A percentile compares a stretch with the other conserved stretches of the same genome.
These are phyloP conservation scores for Leccinum griseonigrum DNA, from an alignment of 1,284 basidiomycete species.

Conservation along the genomic window DNA sequence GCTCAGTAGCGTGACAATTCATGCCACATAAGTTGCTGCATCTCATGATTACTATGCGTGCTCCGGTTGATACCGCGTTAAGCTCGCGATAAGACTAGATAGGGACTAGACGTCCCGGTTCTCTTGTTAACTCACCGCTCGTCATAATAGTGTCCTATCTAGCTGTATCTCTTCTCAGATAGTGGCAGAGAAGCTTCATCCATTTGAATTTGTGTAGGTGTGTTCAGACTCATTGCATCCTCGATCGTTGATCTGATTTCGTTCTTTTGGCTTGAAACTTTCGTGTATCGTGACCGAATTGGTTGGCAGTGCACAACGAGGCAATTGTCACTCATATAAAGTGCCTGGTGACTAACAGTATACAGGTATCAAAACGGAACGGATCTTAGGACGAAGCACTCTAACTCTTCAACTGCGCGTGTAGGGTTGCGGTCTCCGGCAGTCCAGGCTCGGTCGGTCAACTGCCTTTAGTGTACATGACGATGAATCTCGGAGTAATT, in stretches of 20 bases:
- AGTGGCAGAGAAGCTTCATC: constrained; percentile 22
- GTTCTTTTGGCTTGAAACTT: constrained; percentile 3
- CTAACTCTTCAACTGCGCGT: constrained; percentile 26
- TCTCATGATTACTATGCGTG: constrained; percentile 3
- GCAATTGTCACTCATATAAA: constrained; percentile 12
- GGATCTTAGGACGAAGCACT: constrained; percentile 22
- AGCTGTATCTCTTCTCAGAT: constrained; percentile 21
- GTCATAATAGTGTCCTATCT: constrained; percentile 9
- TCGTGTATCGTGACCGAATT: constrained; percentile 20
- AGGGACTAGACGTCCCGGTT: background rate
- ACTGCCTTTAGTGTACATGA: constrained; percentile 33
- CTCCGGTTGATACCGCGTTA: constrained; percentile 5
- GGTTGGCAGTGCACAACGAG: constrained; percentile 30
- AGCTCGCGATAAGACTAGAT: constrained; percentile 20
- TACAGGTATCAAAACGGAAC: constrained; percentile 9
- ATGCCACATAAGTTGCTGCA: background rate
- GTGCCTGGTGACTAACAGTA: constrained; percentile 19
- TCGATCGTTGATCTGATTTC: constrained; percentile 22
- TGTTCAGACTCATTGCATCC: constrained; percentile 26
- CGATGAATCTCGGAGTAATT: constrained; percentile 34
- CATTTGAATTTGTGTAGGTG: constrained; percentile 28
- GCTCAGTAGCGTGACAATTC: constrained; percentile 5
- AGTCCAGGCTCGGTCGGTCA: constrained; percentile 24
- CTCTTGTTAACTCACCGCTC: background rate
- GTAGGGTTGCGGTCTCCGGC: constrained; percentile 12